A percentile compares a stretch with the other conserved stretches of the same genome.
phyloP scores from a whole-genome alignment of 75 land plant genomes.

The Picea sitchensis region DNA sequence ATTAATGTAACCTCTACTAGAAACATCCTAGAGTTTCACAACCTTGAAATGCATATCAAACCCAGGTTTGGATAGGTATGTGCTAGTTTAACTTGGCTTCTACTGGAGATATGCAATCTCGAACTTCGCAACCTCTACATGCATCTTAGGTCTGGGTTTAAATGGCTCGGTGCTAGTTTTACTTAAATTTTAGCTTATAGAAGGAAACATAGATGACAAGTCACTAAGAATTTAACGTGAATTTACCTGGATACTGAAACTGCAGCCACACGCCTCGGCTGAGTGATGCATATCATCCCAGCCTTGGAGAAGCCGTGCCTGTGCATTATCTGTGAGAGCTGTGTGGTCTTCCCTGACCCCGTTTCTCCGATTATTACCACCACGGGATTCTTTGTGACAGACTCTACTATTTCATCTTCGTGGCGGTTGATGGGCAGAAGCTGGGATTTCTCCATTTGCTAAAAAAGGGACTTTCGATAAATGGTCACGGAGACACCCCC shows the following conservation, averaged over 20 bases:
- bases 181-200: background rate
- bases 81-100: no score
- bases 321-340: slow-evolving; percentile 93
- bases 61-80: no score
- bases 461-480: no score
- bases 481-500: no score
- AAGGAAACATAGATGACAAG: background rate
- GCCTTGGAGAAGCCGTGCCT: slow-evolving; percentile 57
- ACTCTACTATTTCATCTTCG: slow-evolving; percentile 68
- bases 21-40: no score
- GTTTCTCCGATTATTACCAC: slow-evolving; percentile 95
- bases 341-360: slow-evolving; percentile 99
- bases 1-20: no score
- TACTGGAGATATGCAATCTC: no score
- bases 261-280: slow-evolving; percentile 98
- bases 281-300: slow-evolving; percentile 76
- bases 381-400: slow-evolving; percentile 56
- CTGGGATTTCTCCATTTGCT: no score
- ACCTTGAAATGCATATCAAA: no score
- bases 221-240: background rate
- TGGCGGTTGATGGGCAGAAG: slow-evolving; percentile 63
- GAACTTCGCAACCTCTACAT: no score
- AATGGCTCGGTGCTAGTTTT: no score
- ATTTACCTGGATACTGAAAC: slow-evolving; percentile 83
- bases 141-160: no score